Evolutionary conservation across 345 rosid genomes (phyloP).

Genomic region (Linum trigynum): DNA sequence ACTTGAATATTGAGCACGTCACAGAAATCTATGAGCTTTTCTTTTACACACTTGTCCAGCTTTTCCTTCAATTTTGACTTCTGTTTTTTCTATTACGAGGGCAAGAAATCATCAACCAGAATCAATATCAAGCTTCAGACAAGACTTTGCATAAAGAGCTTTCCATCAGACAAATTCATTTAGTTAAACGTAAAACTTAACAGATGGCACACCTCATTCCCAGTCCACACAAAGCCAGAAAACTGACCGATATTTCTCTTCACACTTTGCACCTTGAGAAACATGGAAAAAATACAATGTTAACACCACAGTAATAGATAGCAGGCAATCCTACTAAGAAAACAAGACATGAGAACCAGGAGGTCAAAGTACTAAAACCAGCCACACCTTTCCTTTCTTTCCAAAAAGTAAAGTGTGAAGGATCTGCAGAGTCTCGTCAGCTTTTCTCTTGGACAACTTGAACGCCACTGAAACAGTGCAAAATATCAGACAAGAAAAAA

Average conservation of each 20-base stretch:
- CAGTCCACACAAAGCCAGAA: slow-evolving; percentile 86
- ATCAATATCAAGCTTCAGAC: slow-evolving; percentile 3
- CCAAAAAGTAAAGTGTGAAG: slow-evolving; percentile 79
- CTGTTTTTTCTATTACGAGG: slow-evolving; percentile 56
- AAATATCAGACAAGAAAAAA: slow-evolving; percentile 20
- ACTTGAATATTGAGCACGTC: slow-evolving; percentile 80
- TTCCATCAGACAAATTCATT: background rate
- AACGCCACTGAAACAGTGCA: slow-evolving; percentile 72
- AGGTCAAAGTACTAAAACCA: background rate
- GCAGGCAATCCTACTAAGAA: background rate
- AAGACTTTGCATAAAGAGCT: background rate
- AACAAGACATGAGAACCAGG: slow-evolving; percentile 6
- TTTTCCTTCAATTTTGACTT: slow-evolving; percentile 68
- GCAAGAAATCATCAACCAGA: slow-evolving; percentile 1
- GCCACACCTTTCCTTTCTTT: slow-evolving; percentile 87
- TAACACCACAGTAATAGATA: background rate
- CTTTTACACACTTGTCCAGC: slow-evolving; percentile 84
- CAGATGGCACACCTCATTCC: slow-evolving; percentile 55
- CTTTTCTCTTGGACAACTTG: slow-evolving; percentile 89
- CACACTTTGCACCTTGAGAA: slow-evolving; percentile 54
- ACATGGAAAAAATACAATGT: slow-evolving; percentile 2
- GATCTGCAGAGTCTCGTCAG: slow-evolving; percentile 71
- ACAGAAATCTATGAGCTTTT: slow-evolving; percentile 75
- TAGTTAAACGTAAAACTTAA: slow-evolving; percentile 2
- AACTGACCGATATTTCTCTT: slow-evolving; percentile 85